phyloP scores from a whole-genome alignment of 192 early-diverging fungal genomes.

The Linnemannia hyalina region DNA sequence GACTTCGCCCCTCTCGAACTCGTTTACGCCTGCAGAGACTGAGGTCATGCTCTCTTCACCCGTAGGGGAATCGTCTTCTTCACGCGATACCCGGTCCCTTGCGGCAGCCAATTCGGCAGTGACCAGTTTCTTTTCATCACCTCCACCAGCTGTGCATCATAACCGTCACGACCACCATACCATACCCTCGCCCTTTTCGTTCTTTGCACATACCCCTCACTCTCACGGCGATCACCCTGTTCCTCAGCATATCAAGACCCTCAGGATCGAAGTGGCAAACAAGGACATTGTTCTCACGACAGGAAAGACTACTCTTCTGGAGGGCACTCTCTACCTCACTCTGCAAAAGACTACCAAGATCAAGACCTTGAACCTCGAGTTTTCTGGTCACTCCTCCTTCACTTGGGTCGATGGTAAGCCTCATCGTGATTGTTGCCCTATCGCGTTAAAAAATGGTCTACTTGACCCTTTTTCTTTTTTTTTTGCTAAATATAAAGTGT shows the following conservation, averaged over 20 bases:
- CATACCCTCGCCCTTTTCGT: slow-evolving; percentile 20
- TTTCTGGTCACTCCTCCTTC: slow-evolving; percentile 37
- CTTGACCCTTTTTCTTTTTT: too few relatives aligned
- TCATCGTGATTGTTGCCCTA: not conserved
- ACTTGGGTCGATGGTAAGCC: slow-evolving; percentile 47
- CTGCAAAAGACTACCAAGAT: slow-evolving; percentile 41
- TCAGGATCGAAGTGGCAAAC: slow-evolving; percentile 19
- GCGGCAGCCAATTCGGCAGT: not conserved
- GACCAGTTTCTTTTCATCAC: slow-evolving; percentile 25
- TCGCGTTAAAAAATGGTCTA: not conserved
- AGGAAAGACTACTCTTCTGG: slow-evolving; percentile 14
- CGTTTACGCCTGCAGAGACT: slow-evolving; percentile 4
- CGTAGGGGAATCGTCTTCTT: not conserved
- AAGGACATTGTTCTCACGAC: slow-evolving; percentile 12
- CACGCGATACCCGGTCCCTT: not conserved
- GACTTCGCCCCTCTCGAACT: not conserved
- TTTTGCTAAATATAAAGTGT: not conserved
- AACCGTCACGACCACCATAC: slow-evolving; percentile 8
- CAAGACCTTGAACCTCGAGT: slow-evolving; percentile 43
- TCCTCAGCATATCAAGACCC: slow-evolving; percentile 18
- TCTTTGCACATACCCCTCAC: slow-evolving; percentile 3
- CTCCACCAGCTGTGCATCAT: slow-evolving; percentile 1
- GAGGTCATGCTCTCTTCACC: not conserved
- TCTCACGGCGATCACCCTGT: not conserved
- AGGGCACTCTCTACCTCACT: slow-evolving; percentile 30